phyloP scores from a whole-genome alignment of 768 basidiomycete species.

The Favolaschia claudopus region DNA sequence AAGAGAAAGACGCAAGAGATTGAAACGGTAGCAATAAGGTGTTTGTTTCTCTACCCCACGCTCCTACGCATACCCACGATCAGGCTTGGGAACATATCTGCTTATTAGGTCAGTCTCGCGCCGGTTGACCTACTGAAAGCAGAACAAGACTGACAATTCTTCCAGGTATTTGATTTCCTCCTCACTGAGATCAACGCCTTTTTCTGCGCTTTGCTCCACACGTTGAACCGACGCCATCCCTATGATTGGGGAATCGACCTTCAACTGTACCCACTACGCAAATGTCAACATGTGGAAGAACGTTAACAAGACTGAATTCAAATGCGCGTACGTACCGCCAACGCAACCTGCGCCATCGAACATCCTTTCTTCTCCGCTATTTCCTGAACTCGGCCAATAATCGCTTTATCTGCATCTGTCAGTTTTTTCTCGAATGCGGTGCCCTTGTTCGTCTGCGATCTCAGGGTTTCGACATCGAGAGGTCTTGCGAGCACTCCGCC shows the following conservation, averaged over 20 bases:
- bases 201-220: conserved; percentile 25
- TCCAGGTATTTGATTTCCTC: conserved; percentile 53
- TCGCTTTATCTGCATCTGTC: conserved; percentile 37
- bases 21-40: no score
- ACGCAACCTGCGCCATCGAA: conserved; percentile 54
- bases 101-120: background rate
- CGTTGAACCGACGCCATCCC: conserved; percentile 31
- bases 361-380: conserved; percentile 49
- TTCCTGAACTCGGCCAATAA: conserved; percentile 48
- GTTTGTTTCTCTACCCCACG: no score
- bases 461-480: conserved; percentile 33
- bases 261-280: conserved; percentile 42
- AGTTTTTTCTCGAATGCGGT: conserved; percentile 29
- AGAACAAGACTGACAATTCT: conserved; percentile 39
- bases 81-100: conserved; percentile 16
- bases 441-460: conserved; percentile 24
- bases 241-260: conserved; percentile 43
- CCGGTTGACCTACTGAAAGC: background rate
- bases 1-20: no score
- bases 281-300: background rate
- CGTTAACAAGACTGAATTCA: background rate
- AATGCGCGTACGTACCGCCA: conserved; percentile 33
- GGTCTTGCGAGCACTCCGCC: conserved; percentile 50
- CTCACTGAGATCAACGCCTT: conserved; percentile 40
- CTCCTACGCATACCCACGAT: conserved; percentile 17